Percentiles rank a stretch among this genome's conserved stretches.
These are phyloP conservation scores for Oxalis stricta DNA, from an alignment of 441 rosid genomes.

Conservation along the genomic window DNA sequence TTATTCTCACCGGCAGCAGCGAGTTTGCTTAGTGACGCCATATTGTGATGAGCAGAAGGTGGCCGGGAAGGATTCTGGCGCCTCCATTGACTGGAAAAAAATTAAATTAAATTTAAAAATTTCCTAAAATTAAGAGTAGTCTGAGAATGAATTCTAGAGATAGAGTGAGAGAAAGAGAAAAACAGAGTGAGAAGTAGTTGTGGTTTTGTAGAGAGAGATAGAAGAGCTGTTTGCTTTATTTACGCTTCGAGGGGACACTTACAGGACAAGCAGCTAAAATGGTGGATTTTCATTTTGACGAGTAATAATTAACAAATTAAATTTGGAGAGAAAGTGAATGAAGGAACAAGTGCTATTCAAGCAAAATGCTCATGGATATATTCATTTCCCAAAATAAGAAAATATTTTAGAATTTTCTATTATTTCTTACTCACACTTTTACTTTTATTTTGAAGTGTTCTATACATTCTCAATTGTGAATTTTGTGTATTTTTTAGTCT, in stretches of 20 bases:
- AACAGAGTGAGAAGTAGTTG: conserved; percentile 25
- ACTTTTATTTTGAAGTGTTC: too few species aligned
- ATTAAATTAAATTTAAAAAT: too few species aligned
- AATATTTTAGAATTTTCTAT: too few species aligned
- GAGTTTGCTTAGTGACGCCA: conserved; percentile 18
- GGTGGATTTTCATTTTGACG: conserved; percentile 58
- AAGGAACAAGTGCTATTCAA: too few species aligned
- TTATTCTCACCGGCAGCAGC: conserved; percentile 21
- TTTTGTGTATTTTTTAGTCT: too few species aligned
- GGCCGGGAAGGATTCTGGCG: conserved; percentile 33
- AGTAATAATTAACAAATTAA: conserved; percentile 12
- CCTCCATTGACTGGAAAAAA: too few species aligned
- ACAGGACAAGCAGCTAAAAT: conserved; percentile 58
- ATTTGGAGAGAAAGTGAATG: not conserved
- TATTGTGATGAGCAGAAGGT: conserved; percentile 31
- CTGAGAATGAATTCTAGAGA: conserved; percentile 17
- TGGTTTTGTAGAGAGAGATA: conserved; percentile 23
- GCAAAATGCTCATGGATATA: too few species aligned
- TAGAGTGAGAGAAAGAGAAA: conserved; percentile 17
- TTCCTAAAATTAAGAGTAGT: conserved; percentile 2
- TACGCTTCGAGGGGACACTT: conserved; percentile 73
- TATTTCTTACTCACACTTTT: too few species aligned
- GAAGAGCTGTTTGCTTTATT: conserved; percentile 43
- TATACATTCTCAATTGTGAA: too few species aligned
- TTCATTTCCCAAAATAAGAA: too few species aligned